Percentiles rank a stretch among this genome's conserved stretches.
These are phyloP conservation scores for Pisolithus orientalis DNA, from an alignment of 768 basidiomycete genomes.

Conservation along the genomic window DNA sequence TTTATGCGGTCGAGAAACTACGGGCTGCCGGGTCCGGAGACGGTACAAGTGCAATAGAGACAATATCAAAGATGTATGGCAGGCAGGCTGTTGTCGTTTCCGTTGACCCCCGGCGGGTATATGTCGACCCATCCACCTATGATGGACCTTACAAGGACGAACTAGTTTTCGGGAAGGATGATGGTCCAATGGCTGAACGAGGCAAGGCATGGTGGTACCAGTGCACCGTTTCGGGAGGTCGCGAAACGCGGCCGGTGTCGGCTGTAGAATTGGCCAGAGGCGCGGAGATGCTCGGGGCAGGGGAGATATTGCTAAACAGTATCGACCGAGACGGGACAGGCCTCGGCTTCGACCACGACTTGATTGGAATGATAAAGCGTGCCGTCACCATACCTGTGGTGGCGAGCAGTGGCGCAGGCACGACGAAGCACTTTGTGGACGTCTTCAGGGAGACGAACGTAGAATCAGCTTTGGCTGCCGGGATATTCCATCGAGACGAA, in stretches of 20 bases:
- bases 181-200: slow-evolving; percentile 47
- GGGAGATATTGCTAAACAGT: slow-evolving; percentile 91
- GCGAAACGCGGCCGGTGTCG: slow-evolving; percentile 76
- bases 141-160: slow-evolving; percentile 64
- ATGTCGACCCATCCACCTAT: slow-evolving; percentile 61
- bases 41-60: slow-evolving; percentile 86
- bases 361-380: slow-evolving; percentile 68
- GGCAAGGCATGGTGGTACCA: slow-evolving; percentile 97
- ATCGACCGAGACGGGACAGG: slow-evolving; percentile 96
- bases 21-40: slow-evolving; percentile 47
- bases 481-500: slow-evolving; percentile 91
- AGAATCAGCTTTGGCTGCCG: slow-evolving; percentile 92
- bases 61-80: slow-evolving; percentile 85
- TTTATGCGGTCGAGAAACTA: slow-evolving; percentile 85
- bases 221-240: slow-evolving; percentile 93
- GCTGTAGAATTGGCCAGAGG: slow-evolving; percentile 89
- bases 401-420: slow-evolving; percentile 91
- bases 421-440: slow-evolving; percentile 74
- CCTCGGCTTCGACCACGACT: slow-evolving; percentile 82
- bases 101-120: slow-evolving; percentile 85
- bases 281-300: slow-evolving; percentile 87
- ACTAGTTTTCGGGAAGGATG: slow-evolving; percentile 41
- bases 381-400: slow-evolving; percentile 88
- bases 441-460: slow-evolving; percentile 76
- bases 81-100: slow-evolving; percentile 98